A percentile compares a stretch with the other conserved stretches of the same genome.
phyloP scores from a whole-genome alignment of 1,284 basidiomycete genomes.

The Leccinum subatratum region DNA sequence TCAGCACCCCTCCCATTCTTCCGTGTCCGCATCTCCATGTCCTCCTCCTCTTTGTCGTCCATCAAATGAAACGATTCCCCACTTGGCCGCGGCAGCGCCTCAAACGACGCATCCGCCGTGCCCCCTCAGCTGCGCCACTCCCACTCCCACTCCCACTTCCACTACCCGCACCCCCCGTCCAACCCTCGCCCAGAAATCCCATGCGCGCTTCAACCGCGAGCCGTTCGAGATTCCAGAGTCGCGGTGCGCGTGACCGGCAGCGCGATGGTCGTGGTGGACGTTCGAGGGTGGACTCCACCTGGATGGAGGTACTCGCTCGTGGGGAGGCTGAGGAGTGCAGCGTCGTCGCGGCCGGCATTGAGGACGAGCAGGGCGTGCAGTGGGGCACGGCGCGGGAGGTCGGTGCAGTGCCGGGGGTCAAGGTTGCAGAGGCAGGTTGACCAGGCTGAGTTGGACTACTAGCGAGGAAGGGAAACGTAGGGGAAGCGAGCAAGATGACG shows the following conservation, averaged over 20 bases:
- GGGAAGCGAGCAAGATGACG: constrained; percentile 53
- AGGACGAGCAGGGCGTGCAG: too few species aligned
- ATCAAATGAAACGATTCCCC: constrained; percentile 32
- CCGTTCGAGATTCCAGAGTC: constrained; percentile 25
- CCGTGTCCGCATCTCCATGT: not conserved
- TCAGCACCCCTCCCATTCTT: too few species aligned
- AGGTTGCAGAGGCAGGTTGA: constrained; percentile 18
- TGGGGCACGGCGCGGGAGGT: constrained; percentile 57
- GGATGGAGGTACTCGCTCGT: too few species aligned
- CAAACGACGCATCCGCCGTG: constrained; percentile 21
- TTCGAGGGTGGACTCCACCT: not conserved
- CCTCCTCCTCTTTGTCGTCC: constrained; percentile 29
- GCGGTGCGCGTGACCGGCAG: constrained; percentile 12
- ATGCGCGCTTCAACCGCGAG: constrained; percentile 21
- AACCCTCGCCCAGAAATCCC: constrained; percentile 56
- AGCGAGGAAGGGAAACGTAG: constrained; percentile 24
- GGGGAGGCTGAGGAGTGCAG: too few species aligned
- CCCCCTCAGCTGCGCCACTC: not conserved
- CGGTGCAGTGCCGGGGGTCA: constrained; percentile 47
- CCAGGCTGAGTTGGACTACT: constrained; percentile 1
- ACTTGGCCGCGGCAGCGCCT: constrained; percentile 13
- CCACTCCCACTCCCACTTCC: not conserved
- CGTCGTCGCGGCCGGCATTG: too few species aligned
- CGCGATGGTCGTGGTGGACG: constrained; percentile 1
- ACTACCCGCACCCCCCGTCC: not conserved